Conservation (phyloP, 2,329 filamentous ascomycete species). For the Sporothrix phasma region DNA sequence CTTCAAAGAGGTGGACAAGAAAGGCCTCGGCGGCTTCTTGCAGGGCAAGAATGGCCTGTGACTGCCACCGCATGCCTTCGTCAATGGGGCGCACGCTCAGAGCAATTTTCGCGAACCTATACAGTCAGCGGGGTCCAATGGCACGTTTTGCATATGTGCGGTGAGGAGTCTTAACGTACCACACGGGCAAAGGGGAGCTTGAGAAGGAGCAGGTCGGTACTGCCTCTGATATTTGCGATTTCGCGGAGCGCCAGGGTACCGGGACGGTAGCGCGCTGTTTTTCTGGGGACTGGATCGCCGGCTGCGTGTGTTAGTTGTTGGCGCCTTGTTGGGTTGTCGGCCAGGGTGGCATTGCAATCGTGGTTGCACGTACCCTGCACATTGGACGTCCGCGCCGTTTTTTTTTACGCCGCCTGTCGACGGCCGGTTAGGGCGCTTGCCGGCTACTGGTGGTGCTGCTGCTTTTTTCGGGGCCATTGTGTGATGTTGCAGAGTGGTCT, state of each 20-base stretch:
- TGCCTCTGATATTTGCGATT: conserved; percentile 86
- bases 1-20: conserved; percentile 91
- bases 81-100: conserved; percentile 51
- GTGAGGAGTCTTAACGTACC: conserved; percentile 32
- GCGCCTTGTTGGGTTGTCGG: background rate
- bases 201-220: conserved; percentile 73
- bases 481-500: background rate
- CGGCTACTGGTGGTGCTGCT: background rate
- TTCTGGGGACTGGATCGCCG: conserved; percentile 60
- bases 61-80: conserved; percentile 84
- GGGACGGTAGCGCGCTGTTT: conserved; percentile 59
- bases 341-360: conserved; percentile 10
- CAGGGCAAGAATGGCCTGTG: conserved; percentile 82
- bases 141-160: too few species aligned
- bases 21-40: conserved; percentile 97
- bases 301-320: conserved; percentile 34
- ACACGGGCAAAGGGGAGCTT: conserved; percentile 74
- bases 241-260: conserved; percentile 84
- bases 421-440: conserved; percentile 4
- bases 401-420: conserved; percentile 9
- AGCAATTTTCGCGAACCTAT: conserved; percentile 65
- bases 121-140: background rate
- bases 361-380: conserved; percentile 8
- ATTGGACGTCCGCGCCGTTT: background rate
- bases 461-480: conserved; percentile 4